Conservation (phyloP, 306 rosid species). For the Geum urbanum region DNA sequence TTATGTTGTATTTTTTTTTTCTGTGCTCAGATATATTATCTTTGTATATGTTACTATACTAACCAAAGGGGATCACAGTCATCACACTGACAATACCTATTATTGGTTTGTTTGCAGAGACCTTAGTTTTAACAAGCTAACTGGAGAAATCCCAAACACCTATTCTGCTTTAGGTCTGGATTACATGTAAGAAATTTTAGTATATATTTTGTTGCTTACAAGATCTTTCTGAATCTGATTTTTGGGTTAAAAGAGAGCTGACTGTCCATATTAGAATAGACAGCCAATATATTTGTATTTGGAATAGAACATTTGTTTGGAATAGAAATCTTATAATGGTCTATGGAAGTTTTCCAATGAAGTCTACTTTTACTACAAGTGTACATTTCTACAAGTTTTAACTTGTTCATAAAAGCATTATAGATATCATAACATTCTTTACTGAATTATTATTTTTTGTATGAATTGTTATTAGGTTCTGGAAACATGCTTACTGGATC, state of each 20-base stretch:
- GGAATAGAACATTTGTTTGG: background rate
- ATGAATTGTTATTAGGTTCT: constrained; percentile 34
- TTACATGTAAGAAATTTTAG: constrained; percentile 43
- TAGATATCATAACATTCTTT: background rate
- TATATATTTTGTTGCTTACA: too few relatives aligned
- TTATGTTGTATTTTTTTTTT: background rate
- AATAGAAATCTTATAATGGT: background rate
- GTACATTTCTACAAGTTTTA: too few relatives aligned
- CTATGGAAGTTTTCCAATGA: background rate
- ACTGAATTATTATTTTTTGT: background rate
- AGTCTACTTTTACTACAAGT: too few relatives aligned
- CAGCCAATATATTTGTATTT: background rate
- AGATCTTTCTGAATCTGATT: background rate
- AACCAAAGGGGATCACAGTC: background rate
- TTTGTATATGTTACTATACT: background rate
- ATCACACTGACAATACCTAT: background rate
- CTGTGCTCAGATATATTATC: too few relatives aligned
- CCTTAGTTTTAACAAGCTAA: constrained; percentile 68
- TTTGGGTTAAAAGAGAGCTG: background rate
- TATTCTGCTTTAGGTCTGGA: constrained; percentile 19
- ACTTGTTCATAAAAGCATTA: too few relatives aligned
- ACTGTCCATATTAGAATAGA: background rate
- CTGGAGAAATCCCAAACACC: constrained; percentile 49
- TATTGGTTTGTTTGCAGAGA: constrained; percentile 51
- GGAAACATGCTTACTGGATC: constrained; percentile 52